phyloP scores from a whole-genome alignment of 2,329 filamentous ascomycete species.

The Talaromyces sp. region DNA sequence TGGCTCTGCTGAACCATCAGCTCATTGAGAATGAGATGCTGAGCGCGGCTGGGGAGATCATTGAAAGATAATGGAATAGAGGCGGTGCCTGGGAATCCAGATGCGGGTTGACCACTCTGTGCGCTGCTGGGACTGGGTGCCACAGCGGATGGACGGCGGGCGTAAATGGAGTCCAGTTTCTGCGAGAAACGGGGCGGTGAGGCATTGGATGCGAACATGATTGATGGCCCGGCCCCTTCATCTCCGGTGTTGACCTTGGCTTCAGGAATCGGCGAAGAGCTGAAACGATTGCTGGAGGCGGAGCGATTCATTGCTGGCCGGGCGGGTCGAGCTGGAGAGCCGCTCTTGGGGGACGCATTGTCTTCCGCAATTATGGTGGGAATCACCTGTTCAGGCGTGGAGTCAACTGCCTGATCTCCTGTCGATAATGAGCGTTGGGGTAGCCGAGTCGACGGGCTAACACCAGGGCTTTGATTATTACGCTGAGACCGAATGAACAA shows the following conservation, averaged over 20 bases:
- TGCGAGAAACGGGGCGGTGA: slow-evolving; percentile 36
- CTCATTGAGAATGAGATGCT: slow-evolving; percentile 86
- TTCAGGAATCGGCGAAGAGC: slow-evolving; percentile 71
- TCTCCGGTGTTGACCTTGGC: slow-evolving; percentile 64
- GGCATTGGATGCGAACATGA: slow-evolving; percentile 68
- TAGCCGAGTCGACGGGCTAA: slow-evolving; percentile 11
- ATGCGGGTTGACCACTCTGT: slow-evolving; percentile 34
- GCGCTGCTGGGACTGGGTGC: slow-evolving; percentile 17
- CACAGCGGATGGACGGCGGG: slow-evolving; percentile 28
- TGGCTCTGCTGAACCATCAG: slow-evolving; percentile 70
- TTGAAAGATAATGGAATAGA: slow-evolving; percentile 78
- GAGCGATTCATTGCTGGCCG: slow-evolving; percentile 31
- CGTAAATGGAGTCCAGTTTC: slow-evolving; percentile 42
- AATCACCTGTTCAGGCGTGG: slow-evolving; percentile 11
- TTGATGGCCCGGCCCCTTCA: slow-evolving; percentile 67
- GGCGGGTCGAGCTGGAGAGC: slow-evolving; percentile 11
- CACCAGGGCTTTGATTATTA: slow-evolving; percentile 15
- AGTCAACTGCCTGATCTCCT: background rate
- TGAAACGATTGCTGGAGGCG: slow-evolving; percentile 57
- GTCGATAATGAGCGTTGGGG: slow-evolving; percentile 6
- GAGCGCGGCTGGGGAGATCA: slow-evolving; percentile 78
- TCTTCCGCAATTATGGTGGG: slow-evolving; percentile 32
- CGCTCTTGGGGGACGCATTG: slow-evolving; percentile 25
- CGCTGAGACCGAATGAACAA: slow-evolving; percentile 6
- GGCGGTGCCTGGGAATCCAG: slow-evolving; percentile 60